Evolutionary conservation across 257 asterid species (phyloP).

Genomic region (Solanum ahanhuiri): DNA sequence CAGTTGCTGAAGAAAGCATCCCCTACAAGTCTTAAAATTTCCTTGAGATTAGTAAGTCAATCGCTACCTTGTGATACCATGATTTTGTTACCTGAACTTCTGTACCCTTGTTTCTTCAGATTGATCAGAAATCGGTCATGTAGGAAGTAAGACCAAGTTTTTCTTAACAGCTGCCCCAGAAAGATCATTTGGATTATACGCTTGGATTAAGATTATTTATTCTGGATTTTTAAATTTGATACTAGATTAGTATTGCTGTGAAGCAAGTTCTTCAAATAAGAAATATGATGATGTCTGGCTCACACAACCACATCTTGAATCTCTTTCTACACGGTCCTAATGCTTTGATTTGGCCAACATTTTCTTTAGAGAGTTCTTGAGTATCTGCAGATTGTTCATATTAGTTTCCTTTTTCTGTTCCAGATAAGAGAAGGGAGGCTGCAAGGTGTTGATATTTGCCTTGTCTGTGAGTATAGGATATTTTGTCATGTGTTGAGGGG

Average conservation of each 20-base stretch:
- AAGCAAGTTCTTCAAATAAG: background rate
- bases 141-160: background rate
- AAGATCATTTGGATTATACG: background rate
- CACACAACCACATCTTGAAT: background rate
- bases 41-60: slow-evolving; percentile 71
- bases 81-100: too few species aligned
- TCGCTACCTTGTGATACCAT: too few species aligned
- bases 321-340: background rate
- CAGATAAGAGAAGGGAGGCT: slow-evolving; percentile 14
- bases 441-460: slow-evolving; percentile 8
- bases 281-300: background rate
- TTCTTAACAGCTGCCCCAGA: background rate
- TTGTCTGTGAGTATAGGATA: background rate
- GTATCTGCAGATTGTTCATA: background rate
- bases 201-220: background rate
- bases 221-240: background rate
- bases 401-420: background rate
- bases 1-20: slow-evolving; percentile 71
- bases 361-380: background rate
- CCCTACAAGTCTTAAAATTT: slow-evolving; percentile 80
- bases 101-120: too few species aligned
- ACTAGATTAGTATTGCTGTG: background rate
- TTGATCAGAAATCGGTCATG: too few species aligned
- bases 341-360: background rate
- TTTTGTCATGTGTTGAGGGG: slow-evolving; percentile 1